phyloP scores from a whole-genome alignment of 1,284 basidiomycete species.

The Ceratobasidium sp. region DNA sequence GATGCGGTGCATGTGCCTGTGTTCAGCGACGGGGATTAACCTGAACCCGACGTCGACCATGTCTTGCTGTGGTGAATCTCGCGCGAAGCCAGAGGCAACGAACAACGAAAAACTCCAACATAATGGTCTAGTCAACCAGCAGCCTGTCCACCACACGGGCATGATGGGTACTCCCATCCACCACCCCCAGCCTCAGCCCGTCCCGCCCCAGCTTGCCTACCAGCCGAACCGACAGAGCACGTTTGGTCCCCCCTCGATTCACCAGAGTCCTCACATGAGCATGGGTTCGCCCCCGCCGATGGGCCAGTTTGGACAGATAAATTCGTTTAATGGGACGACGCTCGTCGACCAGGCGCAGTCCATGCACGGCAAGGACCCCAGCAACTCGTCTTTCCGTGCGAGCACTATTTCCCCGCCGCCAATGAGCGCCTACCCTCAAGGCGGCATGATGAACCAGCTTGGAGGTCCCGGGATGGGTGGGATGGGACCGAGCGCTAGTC shows the following conservation, averaged over 20 bases:
- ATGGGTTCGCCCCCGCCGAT: conserved; percentile 16
- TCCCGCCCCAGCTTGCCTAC: conserved; percentile 5
- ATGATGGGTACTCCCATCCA: conserved; percentile 27
- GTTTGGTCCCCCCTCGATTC: not conserved
- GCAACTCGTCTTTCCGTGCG: conserved; percentile 21
- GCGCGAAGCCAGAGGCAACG: conserved; percentile 63
- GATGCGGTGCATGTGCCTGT: conserved; percentile 20
- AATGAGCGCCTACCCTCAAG: conserved; percentile 11
- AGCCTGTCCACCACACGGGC: conserved; percentile 9
- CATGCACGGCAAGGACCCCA: conserved; percentile 23
- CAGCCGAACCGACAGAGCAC: conserved; percentile 34
- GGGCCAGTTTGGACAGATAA: conserved; percentile 36
- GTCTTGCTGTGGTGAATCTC: conserved; percentile 45
- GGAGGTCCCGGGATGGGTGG: conserved; percentile 19
- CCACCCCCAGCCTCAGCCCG: conserved; percentile 24
- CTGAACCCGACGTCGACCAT: conserved; percentile 13
- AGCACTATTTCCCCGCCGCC: conserved; percentile 20
- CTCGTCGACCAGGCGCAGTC: conserved; percentile 20
- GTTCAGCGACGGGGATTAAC: conserved; percentile 7
- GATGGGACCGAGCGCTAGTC: not conserved
- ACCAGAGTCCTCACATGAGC: not conserved
- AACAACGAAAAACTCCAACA: conserved; percentile 12
- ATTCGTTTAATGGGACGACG: conserved; percentile 3
- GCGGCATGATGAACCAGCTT: not conserved
- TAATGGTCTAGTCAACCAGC: conserved; percentile 32